A percentile compares a stretch with the other conserved stretches of the same genome.
phyloP scores from a whole-genome alignment of 106 monocot genomes.

The Acorus gramineus region DNA sequence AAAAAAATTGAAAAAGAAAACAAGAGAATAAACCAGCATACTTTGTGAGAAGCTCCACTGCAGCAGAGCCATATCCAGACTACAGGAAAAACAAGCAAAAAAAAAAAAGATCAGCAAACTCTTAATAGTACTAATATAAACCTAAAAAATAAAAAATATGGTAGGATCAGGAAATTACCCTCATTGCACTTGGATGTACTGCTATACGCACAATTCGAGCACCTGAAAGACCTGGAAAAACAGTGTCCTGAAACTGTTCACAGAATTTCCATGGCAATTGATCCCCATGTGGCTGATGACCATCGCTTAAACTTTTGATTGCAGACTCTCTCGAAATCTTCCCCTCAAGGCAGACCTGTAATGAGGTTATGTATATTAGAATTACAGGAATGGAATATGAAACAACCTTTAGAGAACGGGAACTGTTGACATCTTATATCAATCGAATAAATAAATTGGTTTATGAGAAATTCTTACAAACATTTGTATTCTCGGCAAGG shows the following conservation, averaged over 20 bases:
- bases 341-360: constrained; percentile 94
- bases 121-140: not conserved
- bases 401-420: no score
- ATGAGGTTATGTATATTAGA: not conserved
- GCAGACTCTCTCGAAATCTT: constrained; percentile 81
- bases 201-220: constrained; percentile 94
- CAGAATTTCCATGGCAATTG: constrained; percentile 96
- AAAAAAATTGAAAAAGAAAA: not conserved
- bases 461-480: not conserved
- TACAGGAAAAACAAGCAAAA: constrained; percentile 18
- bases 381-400: no score
- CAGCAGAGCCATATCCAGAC: constrained; percentile 83
- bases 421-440: no score
- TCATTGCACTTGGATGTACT: constrained; percentile 83
- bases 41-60: constrained; percentile 85
- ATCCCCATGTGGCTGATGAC: constrained; percentile 74
- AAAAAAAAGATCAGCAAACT: not conserved
- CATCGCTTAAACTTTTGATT: constrained; percentile 69
- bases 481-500: not conserved
- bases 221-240: constrained; percentile 87
- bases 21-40: constrained; percentile 9
- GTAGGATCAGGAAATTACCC: constrained; percentile 34
- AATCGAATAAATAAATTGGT: no score
- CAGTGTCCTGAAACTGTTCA: constrained; percentile 82
- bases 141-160: not conserved